Base-by-base conservation (phyloP, 106 monocot genomes). In the Phalaenopsis equestris region DNA sequence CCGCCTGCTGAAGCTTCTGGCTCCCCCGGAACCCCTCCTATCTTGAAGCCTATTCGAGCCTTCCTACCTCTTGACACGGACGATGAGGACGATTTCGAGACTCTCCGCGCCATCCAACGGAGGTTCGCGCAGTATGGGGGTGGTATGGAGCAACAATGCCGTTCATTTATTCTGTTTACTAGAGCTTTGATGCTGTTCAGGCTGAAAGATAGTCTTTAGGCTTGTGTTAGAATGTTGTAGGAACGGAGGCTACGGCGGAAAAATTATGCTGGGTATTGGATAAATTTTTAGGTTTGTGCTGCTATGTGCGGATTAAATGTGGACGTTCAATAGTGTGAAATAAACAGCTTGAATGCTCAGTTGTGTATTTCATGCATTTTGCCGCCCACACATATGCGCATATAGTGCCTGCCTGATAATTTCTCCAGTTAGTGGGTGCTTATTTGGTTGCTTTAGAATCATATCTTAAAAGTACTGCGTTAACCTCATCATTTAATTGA, bases 41-140 rank as follows among this genome's bases (percentile, higher is more conserved):
- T 46, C 18, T 11, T 38, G 46, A 61, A 79, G 24, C 72, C 76
- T 52, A 11, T 78, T 24, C 16, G 56, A 9, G n/a, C 49, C n/a
- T 16, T 23, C 18, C 75, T 58, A 8, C 55, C 79, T n/a, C 21
- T 78, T n/a, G 88, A 86, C 39, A 81, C 83, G 0, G 87, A 86
- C 17, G 93, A 90, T 18, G 91, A 94, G 18, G 99, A 99, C 38
- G 93, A 95, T 58, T 82, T 90, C 52, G 93, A 90, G 79, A 95
- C 88, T 30, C 86, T 99, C 18, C 85, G 88, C 14, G 86, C 86
- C 4, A 93, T 99, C 68, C 87, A 91, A 86, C 83, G 88, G 77
- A 83, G 89, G 80, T 94, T 99, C 73, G 67, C 86, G 36, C 84
- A 83, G 67, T 99, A 93, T 57, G 79, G 92, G 67, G 81, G 68